phyloP scores from a whole-genome alignment of 768 basidiomycete genomes.

The Suillus discolor region DNA sequence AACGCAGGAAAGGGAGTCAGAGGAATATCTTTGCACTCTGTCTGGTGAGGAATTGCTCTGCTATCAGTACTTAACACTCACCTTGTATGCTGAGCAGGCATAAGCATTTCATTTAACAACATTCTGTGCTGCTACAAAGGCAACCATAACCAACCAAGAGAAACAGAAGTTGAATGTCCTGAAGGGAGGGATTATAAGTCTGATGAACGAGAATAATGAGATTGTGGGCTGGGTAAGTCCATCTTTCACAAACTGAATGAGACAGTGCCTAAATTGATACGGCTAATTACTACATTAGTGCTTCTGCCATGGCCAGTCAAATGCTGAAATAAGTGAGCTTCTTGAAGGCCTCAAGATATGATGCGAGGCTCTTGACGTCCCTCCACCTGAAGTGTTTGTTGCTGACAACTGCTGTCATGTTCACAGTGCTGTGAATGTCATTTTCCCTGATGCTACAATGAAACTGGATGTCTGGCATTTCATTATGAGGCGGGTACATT shows the following conservation, averaged over 20 bases:
- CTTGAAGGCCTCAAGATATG: constrained; percentile 17
- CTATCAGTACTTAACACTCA: not conserved
- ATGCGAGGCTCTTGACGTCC: constrained; percentile 8
- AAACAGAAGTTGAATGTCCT: not conserved
- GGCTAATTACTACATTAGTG: constrained; percentile 4
- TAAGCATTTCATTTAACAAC: constrained; percentile 15
- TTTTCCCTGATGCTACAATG: constrained; percentile 11
- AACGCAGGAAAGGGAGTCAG: not conserved
- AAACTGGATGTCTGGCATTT: constrained; percentile 25
- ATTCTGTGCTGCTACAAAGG: constrained; percentile 21
- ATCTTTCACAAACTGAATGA: not conserved
- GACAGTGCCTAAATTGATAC: not conserved
- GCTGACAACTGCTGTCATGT: constrained; percentile 28
- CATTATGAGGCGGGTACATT: constrained; percentile 15
- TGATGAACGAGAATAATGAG: constrained; percentile 20
- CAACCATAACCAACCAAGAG: constrained; percentile 1
- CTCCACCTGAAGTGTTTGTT: constrained; percentile 17
- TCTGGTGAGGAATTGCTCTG: not conserved
- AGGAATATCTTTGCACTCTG: not conserved
- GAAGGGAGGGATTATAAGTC: constrained; percentile 19
- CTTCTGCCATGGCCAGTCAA: constrained; percentile 19
- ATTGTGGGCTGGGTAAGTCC: constrained; percentile 19
- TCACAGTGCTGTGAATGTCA: constrained; percentile 1
- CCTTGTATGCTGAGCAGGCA: constrained; percentile 5
- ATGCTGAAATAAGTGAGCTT: constrained; percentile 18